Base-by-base conservation (phyloP, 768 basidiomycete species). In the Podaxis pistillaris region DNA sequence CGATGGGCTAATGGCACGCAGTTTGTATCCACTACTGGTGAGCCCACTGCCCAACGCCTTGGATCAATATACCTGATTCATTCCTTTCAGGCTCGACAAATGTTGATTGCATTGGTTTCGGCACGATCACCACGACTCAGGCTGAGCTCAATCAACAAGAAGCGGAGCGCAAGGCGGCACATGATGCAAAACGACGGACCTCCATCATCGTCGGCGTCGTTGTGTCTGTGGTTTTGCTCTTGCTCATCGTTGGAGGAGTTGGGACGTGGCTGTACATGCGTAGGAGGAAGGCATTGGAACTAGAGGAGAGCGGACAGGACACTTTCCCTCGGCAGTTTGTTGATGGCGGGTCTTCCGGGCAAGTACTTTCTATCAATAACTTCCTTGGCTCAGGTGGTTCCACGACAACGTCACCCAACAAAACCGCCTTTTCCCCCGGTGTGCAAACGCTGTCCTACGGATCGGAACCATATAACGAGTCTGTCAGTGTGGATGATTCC, bases 1-100 rank as follows among this genome's bases (percentile, higher is more conserved):
- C 70, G 72, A 55, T 78, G 77, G 75, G 79, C 76, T 15, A 63
- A 60, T 2, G 74, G 74, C 33, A 73, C 71, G 2, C 71, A 74
- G 1, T 58, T 71, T 9, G 69, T 77, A 11, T 64, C 63, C 19
- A 77, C 76, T 2, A 59, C 57, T 61, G 75, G 76, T 74, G 41
- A 58, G 64, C 50, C 15, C 15, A 7, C 33, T 1, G 13, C 7
- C 4, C n/a, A 30, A 47, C 26, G 22, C 7, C 22, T 6, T 1
- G 5, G 5, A n/a, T 26, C n/a, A 5, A 40, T 61, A 53, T 30
- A 30, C 19, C 7, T 37, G 40, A 47, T 26, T 12, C 50, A 56
- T 41, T 38, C 2, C 15, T 50, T 36, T 24, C 37, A 70, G 72
- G 77, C 6, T 74, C 75, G 22, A 67, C 64, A 3, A 66, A 78